Evolutionary conservation across 805 yeast genomes (phyloP), one percentile per base, ranked within the genome.

Genomic region (Pachysolen tannophilus): DNA sequence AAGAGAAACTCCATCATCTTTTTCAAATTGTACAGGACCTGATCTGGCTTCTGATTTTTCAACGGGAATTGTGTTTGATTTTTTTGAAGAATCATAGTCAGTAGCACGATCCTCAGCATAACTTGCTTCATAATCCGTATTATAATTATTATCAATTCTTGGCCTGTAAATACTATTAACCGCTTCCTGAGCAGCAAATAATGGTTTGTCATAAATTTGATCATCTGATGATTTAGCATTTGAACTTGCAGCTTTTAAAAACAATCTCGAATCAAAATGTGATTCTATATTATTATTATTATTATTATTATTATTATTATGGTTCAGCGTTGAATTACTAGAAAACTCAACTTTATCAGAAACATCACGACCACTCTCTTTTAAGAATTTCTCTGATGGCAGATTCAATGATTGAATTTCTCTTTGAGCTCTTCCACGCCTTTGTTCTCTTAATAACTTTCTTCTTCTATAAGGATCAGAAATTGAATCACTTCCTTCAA

Each of bases 201-300:
- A 51, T 1, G 85, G 78, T 33, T 53, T 63, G 41, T 75, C 81
- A 45, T 79, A 80, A 3, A 75, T 56, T 45, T 69, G 75, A 33
- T 68, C 77, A 19, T 63, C 71, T 28, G 57, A 49, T 18, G 50
- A 51, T 15, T 52, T 47, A n/a, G n/a, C 49, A 26, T 63, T 63
- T 2, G 72, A 55, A 2, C 51, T 47, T 8, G 56, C 53, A 2
- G 70, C 70, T 20, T 63, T 65, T 8, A 70, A 53, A 43, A 67
- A 78, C 23, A 81, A 50, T 20, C 83, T 61, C 1, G 83, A 64
- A 47, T 81, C 90, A 44, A 73, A 75, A 34, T 64, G 64, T 3
- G 64, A 56, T 30, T 70, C 78, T 7, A 49, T 50, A 28, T 45
- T 13, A 41, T 18, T 9, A 18, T 45, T 23, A 40, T 39, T 25